A percentile compares a stretch with the other conserved stretches of the same genome.
phyloP scores from a whole-genome alignment of 352 stramenopile species.

The Phytophthora ohioensis region DNA sequence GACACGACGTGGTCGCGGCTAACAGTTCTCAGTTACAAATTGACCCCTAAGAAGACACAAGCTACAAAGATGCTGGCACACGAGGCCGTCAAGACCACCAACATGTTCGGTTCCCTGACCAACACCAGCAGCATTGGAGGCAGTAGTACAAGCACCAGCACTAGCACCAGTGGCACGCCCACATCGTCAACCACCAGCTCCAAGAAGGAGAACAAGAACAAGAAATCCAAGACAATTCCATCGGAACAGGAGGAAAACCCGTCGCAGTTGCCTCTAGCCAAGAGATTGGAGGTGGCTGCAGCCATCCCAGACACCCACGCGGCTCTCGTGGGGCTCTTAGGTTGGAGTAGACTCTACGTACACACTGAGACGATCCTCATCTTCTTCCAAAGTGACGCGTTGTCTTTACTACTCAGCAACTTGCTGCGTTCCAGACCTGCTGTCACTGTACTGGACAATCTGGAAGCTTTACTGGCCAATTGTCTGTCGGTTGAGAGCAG shows the following conservation, averaged over 20 bases:
- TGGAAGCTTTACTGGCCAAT: constrained; percentile 67
- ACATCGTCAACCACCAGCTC: constrained; percentile 31
- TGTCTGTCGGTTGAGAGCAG: constrained; percentile 59
- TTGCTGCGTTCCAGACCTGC: constrained; percentile 53
- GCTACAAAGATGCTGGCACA: constrained; percentile 36
- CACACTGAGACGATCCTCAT: constrained; percentile 70
- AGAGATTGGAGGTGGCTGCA: constrained; percentile 75
- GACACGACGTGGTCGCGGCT: neutral
- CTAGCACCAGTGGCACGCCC: constrained; percentile 26
- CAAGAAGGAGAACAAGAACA: constrained; percentile 46
- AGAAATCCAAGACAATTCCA: constrained; percentile 35
- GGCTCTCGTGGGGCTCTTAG: constrained; percentile 74
- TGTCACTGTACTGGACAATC: constrained; percentile 58
- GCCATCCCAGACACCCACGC: constrained; percentile 72
- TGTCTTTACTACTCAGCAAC: constrained; percentile 69
- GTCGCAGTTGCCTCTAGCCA: constrained; percentile 56
- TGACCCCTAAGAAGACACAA: neutral
- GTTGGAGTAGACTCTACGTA: constrained; percentile 74
- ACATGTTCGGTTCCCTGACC: constrained; percentile 51
- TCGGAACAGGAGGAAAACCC: constrained; percentile 32
- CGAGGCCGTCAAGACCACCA: constrained; percentile 45
- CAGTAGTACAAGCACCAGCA: constrained; percentile 29
- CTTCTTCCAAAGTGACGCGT: constrained; percentile 77
- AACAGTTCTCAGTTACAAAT: neutral
- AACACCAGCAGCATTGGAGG: constrained; percentile 34